These are phyloP conservation scores for Wickerhamiella vanderwaltii DNA, from an alignment of 805 yeast genomes.

Conservation along the genomic window DNA sequence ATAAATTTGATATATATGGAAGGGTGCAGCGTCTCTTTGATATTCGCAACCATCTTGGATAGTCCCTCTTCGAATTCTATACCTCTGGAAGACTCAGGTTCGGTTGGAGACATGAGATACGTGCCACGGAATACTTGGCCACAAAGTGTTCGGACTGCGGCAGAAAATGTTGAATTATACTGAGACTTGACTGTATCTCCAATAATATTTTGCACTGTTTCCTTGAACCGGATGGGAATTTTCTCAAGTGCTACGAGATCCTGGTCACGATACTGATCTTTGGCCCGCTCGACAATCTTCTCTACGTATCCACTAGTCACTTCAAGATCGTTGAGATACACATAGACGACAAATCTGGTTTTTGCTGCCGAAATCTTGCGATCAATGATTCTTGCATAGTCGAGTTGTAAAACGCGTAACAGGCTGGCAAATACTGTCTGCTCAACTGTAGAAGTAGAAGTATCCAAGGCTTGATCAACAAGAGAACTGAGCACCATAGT, in stretches of 20 bases:
- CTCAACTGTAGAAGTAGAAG: conserved; percentile 52
- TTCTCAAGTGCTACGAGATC: conserved; percentile 14
- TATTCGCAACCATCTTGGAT: conserved; percentile 55
- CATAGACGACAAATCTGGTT: conserved; percentile 40
- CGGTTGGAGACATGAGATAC: conserved; percentile 27
- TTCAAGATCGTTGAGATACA: conserved; percentile 58
- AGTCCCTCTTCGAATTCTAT: conserved; percentile 48
- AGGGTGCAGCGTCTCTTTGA: conserved; percentile 43
- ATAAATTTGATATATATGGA: conserved; percentile 40
- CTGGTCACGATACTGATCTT: conserved; percentile 13
- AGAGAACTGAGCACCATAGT: conserved; percentile 60
- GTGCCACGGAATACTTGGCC: conserved; percentile 31
- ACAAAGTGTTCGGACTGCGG: conserved; percentile 15
- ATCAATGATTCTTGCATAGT: conserved; percentile 45
- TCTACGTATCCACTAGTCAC: conserved; percentile 47
- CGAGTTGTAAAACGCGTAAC: conserved; percentile 49
- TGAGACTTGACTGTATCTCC: conserved; percentile 34
- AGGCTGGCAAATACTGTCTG: conserved; percentile 43
- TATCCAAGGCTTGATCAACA: conserved; percentile 50
- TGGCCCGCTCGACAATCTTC: conserved; percentile 27
- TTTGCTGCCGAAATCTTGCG: conserved; percentile 32
- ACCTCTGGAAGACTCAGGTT: conserved; percentile 22
- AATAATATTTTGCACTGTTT: conserved; percentile 31
- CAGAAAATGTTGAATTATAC: conserved; percentile 21
- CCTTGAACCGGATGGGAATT: conserved; percentile 25